phyloP scores from a whole-genome alignment of 2,329 filamentous ascomycete genomes.

The Ramularia endophylla region DNA sequence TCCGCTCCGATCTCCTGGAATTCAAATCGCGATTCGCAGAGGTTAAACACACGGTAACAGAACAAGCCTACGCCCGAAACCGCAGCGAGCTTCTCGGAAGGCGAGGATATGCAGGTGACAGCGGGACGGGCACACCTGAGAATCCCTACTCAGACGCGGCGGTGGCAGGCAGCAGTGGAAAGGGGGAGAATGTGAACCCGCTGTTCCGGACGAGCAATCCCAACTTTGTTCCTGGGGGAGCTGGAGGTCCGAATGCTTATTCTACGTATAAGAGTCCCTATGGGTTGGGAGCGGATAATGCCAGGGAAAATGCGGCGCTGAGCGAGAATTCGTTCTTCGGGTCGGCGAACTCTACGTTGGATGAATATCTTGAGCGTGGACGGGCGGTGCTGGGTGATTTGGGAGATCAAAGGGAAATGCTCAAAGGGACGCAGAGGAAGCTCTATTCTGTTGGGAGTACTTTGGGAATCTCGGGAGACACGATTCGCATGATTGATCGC shows the following conservation, averaged over 20 bases:
- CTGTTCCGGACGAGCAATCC: constrained; percentile 33
- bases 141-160: constrained; percentile 75
- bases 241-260: constrained; percentile 36
- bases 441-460: constrained; percentile 93
- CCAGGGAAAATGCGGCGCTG: constrained; percentile 71
- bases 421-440: constrained; percentile 88
- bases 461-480: constrained; percentile 86
- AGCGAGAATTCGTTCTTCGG: constrained; percentile 85
- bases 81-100: constrained; percentile 79
- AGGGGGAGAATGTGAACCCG: constrained; percentile 29
- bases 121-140: constrained; percentile 61
- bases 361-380: constrained; percentile 89
- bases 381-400: constrained; percentile 86
- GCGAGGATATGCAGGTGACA: constrained; percentile 59
- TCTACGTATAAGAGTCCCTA: constrained; percentile 32
- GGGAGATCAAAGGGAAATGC: constrained; percentile 82
- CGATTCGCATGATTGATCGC: constrained; percentile 92
- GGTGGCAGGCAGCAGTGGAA: constrained; percentile 25
- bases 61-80: constrained; percentile 43
- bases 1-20: constrained; percentile 73
- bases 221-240: constrained; percentile 26
- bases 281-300: constrained; percentile 27
- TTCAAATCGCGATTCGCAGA: constrained; percentile 72
- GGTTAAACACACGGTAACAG: constrained; percentile 71
- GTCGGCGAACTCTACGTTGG: constrained; percentile 74